Evolutionary conservation across 2,329 filamentous ascomycete genomes (phyloP), one percentile per base, ranked within the genome.

Genomic region (Cladophialophora immunda): DNA sequence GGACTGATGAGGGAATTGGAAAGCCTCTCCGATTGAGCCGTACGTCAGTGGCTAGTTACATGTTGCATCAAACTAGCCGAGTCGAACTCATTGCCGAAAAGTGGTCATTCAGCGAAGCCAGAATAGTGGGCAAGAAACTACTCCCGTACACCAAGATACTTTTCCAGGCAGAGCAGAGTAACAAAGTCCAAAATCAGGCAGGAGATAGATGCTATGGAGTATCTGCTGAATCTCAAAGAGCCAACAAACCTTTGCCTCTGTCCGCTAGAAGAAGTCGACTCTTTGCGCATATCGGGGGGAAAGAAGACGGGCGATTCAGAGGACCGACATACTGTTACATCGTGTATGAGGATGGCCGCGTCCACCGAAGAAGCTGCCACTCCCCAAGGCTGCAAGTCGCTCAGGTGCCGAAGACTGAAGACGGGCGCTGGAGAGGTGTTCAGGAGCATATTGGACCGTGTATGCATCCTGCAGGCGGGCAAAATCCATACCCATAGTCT

Each of bases 61-160:
- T 57, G 50, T 50, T 50, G 64, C 64, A 45, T 55, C 65, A 61
- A 61, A 62, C 68, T 69, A 65, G 68, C 68, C 60, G 34, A 60
- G 45, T 63, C 68, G 62, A 63, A 55, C 52, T 22, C 60, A 60
- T 59, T 62, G 52, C 56, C 61, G 62, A 62, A 59, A 41, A 58
- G 53, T 62, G 58, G 50, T 65, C 61, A 45, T 57, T 45, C 65
- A 63, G 62, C 62, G 34, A 53, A 54, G 64, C 59, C 58, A 58
- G 59, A 60, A 65, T 68, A 68, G 66, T 58, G 57, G 57, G 62
- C 58, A 82, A 50, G 80, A 77, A 78, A 75, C 78, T 76, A 77
- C 81, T 82, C 80, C 81, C 85, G 85, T 86, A 86, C 87, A 88
- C 88, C 85, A 85, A 88, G 86, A 87, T 85, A 86, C 87, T 84